phyloP scores from a whole-genome alignment of 352 stramenopile genomes.

The Globisporangium nodosum region DNA sequence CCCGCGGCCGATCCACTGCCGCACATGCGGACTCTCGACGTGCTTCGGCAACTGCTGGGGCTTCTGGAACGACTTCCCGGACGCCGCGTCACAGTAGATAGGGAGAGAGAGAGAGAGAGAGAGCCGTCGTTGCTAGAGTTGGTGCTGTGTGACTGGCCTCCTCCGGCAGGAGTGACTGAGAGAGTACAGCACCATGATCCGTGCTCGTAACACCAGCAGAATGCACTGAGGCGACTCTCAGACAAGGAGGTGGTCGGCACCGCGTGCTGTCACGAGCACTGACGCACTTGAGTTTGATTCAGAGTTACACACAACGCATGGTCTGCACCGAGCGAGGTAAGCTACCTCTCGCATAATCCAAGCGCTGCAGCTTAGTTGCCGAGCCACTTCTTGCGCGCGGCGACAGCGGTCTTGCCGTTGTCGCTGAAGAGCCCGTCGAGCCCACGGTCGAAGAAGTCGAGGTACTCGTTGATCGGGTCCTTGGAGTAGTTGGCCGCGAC shows the following conservation, averaged over 20 bases:
- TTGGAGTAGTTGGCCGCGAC: conserved; percentile 58
- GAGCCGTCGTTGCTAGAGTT: not conserved
- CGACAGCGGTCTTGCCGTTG: conserved; percentile 47
- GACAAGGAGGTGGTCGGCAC: not conserved
- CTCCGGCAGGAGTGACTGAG: not conserved
- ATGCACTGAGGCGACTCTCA: too few species aligned
- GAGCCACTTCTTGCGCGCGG: conserved; percentile 34
- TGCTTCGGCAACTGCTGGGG: conserved; percentile 73
- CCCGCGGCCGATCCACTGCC: conserved; percentile 54
- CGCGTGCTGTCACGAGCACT: not conserved
- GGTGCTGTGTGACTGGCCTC: not conserved
- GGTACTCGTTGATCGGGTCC: conserved; percentile 56
- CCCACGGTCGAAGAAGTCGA: conserved; percentile 54
- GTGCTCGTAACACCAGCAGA: too few species aligned
- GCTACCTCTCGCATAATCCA: too few species aligned
- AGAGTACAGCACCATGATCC: not conserved
- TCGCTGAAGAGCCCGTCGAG: conserved; percentile 63
- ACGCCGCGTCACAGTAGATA: conserved; percentile 3
- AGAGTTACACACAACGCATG: not conserved
- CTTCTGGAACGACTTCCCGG: conserved; percentile 58
- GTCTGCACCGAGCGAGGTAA: not conserved
- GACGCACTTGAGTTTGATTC: not conserved
- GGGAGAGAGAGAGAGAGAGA: conserved; percentile 10
- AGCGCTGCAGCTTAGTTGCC: conserved; percentile 7
- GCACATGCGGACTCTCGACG: conserved; percentile 41